Conservation (phyloP, 148 eudicot genomes). For the Gaultheria prostrata region DNA sequence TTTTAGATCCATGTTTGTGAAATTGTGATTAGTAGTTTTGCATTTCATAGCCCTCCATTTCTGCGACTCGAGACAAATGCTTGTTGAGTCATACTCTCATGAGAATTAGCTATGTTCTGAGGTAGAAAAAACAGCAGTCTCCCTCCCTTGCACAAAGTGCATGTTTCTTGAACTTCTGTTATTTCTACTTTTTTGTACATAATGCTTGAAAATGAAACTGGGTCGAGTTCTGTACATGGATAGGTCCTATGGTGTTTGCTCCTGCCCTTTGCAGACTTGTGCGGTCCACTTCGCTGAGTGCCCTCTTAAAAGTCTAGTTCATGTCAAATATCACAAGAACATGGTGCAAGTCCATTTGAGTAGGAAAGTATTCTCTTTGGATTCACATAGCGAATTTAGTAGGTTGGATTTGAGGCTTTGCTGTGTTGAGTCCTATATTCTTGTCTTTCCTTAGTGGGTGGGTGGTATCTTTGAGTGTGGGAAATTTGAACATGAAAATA, state of each 20-base stretch:
- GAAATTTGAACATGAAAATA: neutral
- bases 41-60: neutral
- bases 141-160: neutral
- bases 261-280: neutral
- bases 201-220: no score
- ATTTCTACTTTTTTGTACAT: no score
- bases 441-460: neutral
- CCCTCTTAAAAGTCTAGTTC: no score
- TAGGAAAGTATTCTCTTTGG: neutral
- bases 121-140: neutral
- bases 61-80: neutral
- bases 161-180: no score
- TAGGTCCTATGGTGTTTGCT: neutral
- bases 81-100: neutral
- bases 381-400: neutral
- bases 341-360: constrained; percentile 1
- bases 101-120: neutral
- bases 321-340: neutral
- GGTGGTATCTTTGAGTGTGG: neutral
- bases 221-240: neutral
- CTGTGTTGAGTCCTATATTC: neutral
- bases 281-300: no score
- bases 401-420: neutral
- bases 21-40: neutral
- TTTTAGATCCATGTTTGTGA: neutral